Evolutionary conservation across 208 protist genomes (phyloP), one percentile per base, ranked within the genome.

Genomic region (Phytomonas serpens): DNA sequence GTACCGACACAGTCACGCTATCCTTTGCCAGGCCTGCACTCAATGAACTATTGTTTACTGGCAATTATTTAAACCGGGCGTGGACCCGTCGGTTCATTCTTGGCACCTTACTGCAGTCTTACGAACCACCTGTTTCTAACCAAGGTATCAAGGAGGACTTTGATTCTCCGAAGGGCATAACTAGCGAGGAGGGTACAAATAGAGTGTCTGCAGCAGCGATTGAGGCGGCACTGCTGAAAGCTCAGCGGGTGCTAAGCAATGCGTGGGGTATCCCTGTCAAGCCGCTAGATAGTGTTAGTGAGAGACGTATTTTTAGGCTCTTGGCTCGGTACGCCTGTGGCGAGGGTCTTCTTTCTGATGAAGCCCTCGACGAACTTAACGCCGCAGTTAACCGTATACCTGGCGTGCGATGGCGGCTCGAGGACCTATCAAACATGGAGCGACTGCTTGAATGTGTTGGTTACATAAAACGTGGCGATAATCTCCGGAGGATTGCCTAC

Each of bases 41-140:
- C 19, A 57, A 57, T 9, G 47, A 23, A 57, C 23, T 57, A 57
- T 5, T 57, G 73, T 95, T 95, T 80, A 87, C 81, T 14, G 89
- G 89, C 13, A 86, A 69, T 71, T 33, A 92, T 57, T 74, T 81
- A 47, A 86, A 81, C 61, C 67, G 42, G 34, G 16, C 51, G 29
- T 95, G 90, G 88, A 85, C 86, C n/a, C 82, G 87, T 0, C 79
- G 81, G 61, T 95, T 95, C 64, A 85, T 95, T 37, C 72, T 95
- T n/a, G 86, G 87, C 27, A 83, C 83, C 4, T 73, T 95, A 16
- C 78, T 95, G 13, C 88, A 91, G 73, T 78, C 81, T 63, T 93
- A 88, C 67, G 79, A 86, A 33, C 84, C 88, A 4, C 38, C 70
- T 19, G 19, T 27, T 57, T 27, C 47, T 23, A 19, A 57, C 47